Evolutionary conservation across 129 eudicot genomes (phyloP), one percentile per base, ranked within the genome.

Genomic region (Lactuca sativa): DNA sequence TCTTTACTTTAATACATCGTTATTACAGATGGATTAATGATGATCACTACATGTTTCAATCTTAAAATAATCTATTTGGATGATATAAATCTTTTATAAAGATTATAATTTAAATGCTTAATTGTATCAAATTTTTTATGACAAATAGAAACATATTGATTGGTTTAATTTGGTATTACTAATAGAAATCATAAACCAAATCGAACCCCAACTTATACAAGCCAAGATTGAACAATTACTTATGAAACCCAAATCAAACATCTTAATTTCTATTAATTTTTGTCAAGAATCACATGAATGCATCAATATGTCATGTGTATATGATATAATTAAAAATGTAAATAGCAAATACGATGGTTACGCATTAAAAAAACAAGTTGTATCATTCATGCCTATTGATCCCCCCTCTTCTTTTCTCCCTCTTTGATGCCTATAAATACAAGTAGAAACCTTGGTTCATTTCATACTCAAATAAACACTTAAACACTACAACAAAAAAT

Each of bases 401-500:
- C 52, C n/a, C 52, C 13, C 13, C 49, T 34, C 37, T 34, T 34
- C 5, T 34, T 34, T 34, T 34, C 37, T 34, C 49, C 5, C 6
- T 43, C 49, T 43, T 43, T 43, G 49, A 43, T 4, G 7, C 52
- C 52, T 44, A 44, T 44, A 44, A 44, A 44, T 44, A 44, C n/a
- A 44, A 44, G 52, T 44, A 44, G 52, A 44, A 44, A 44, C 52
- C 52, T 44, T 44, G n/a, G 52, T 44, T 44, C 52, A 11, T 44
- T 44, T 44, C 52, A 44, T 44, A 44, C n/a, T 44, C n/a, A 11
- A 44, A 44, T 44, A 21, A 12, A 34, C 66, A 61, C 66, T 33
- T 10, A 61, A 38, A 61, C 48, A 12, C 49, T 6, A 31, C 41
- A 61, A 38, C 48, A 17, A 47, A 43, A 43, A 63, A 86, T 82